phyloP scores from a whole-genome alignment of 495 filamentous ascomycete genomes.

The Neurospora pannonica region DNA sequence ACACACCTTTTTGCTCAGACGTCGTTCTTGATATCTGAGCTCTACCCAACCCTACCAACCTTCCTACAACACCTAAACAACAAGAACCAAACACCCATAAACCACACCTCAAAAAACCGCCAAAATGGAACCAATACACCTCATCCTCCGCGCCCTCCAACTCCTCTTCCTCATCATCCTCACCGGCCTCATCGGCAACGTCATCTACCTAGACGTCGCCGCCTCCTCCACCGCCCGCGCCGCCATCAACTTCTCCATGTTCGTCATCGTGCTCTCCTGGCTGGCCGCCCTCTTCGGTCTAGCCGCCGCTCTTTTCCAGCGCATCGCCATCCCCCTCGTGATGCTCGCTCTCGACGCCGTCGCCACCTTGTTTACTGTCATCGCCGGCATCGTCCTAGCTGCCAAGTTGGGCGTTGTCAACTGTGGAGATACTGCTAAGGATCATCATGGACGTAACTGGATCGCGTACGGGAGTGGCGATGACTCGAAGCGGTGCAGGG shows the following conservation, averaged over 20 bases:
- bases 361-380: slow-evolving; percentile 36
- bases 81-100: background rate
- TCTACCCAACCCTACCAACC: background rate
- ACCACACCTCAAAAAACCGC: background rate
- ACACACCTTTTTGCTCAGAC: background rate
- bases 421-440: slow-evolving; percentile 21
- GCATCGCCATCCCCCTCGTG: slow-evolving; percentile 25
- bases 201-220: slow-evolving; percentile 33
- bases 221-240: slow-evolving; percentile 26
- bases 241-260: slow-evolving; percentile 43
- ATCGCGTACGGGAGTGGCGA: slow-evolving; percentile 38
- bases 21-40: background rate
- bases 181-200: slow-evolving; percentile 41
- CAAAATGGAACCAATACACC: slow-evolving; percentile 30
- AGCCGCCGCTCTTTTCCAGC: slow-evolving; percentile 20
- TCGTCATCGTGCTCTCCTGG: slow-evolving; percentile 37
- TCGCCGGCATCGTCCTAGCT: slow-evolving; percentile 35
- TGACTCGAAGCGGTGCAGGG: slow-evolving; percentile 36
- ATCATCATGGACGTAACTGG: slow-evolving; percentile 19
- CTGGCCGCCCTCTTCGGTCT: slow-evolving; percentile 30
- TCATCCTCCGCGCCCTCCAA: slow-evolving; percentile 29
- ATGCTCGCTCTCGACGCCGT: slow-evolving; percentile 30
- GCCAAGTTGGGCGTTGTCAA: slow-evolving; percentile 36
- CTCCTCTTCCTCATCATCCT: slow-evolving; percentile 35
- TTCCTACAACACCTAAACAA: background rate